A percentile compares a stretch with the other conserved stretches of the same genome.
Evolutionary conservation across 345 rosid genomes (phyloP).

Genomic region (Salix dunnii): DNA sequence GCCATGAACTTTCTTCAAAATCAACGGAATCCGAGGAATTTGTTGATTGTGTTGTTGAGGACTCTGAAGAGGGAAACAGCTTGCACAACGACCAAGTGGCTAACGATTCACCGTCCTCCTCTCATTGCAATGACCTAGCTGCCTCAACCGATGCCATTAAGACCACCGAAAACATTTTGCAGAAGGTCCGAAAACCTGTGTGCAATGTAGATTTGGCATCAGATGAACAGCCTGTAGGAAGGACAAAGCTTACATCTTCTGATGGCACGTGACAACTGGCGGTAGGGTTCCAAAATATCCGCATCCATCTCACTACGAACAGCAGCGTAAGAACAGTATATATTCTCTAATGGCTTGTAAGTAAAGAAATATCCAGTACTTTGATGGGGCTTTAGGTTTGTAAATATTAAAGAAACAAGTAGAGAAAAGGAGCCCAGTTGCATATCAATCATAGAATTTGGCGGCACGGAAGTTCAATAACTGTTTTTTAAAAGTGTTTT

Average conservation of each 20-base stretch:
- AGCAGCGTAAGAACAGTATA: neutral
- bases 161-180: neutral
- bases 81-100: neutral
- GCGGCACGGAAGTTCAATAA: too few relatives aligned
- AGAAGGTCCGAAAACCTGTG: neutral
- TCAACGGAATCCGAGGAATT: constrained; percentile 1
- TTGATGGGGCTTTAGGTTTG: neutral
- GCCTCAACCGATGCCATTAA: neutral
- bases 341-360: neutral
- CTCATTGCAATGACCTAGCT: neutral
- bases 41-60: constrained; percentile 22
- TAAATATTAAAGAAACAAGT: neutral
- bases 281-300: neutral
- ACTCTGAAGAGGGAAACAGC: constrained; percentile 21
- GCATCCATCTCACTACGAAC: neutral
- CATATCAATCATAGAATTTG: neutral
- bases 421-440: neutral
- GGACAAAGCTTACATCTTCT: constrained; percentile 1
- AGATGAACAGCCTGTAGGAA: constrained; percentile 9
- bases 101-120: neutral
- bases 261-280: neutral
- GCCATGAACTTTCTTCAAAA: constrained; percentile 12
- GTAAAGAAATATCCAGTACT: neutral
- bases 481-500: too few relatives aligned
- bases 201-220: neutral